Conservation (phyloP, 305 asterid genomes). For the Solanum hybrid region DNA sequence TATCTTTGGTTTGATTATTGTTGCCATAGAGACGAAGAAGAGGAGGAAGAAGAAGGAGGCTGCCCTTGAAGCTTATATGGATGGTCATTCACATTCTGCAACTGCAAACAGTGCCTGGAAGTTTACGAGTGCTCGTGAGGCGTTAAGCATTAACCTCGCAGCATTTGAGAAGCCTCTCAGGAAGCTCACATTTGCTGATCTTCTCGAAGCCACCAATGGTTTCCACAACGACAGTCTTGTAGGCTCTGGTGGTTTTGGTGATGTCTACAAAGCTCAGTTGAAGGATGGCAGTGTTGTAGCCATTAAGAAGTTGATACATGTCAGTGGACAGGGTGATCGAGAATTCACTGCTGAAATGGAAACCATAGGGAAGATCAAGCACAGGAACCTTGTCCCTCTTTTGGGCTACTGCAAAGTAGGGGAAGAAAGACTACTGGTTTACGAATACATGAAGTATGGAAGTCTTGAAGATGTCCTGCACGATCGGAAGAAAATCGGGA, state of each 20-base stretch:
- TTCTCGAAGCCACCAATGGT: slow-evolving; percentile 20
- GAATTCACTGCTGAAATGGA: slow-evolving; percentile 26
- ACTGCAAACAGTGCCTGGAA: slow-evolving; percentile 57
- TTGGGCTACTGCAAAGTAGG: slow-evolving; percentile 25
- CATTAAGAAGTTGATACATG: slow-evolving; percentile 15
- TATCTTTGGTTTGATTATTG: slow-evolving; percentile 64
- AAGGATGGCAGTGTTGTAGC: slow-evolving; percentile 14
- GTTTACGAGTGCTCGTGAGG: slow-evolving; percentile 54
- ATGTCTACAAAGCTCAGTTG: slow-evolving; percentile 16
- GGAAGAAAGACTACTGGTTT: slow-evolving; percentile 69
- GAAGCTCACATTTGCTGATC: slow-evolving; percentile 63
- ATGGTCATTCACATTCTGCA: slow-evolving; percentile 56
- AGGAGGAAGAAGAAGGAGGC: slow-evolving; percentile 75
- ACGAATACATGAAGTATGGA: slow-evolving; percentile 92
- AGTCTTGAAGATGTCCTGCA: slow-evolving; percentile 83
- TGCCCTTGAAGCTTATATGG: slow-evolving; percentile 67
- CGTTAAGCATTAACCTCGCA: slow-evolving; percentile 60
- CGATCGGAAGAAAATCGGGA: slow-evolving; percentile 49
- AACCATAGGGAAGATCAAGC: slow-evolving; percentile 23
- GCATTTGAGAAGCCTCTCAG: slow-evolving; percentile 77
- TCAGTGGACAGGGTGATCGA: slow-evolving; percentile 14
- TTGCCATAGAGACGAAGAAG: slow-evolving; percentile 59
- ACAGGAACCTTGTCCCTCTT: slow-evolving; percentile 24
- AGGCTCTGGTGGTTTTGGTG: slow-evolving; percentile 23
- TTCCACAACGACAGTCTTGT: slow-evolving; percentile 18